A percentile compares a stretch with the other conserved stretches of the same genome.
phyloP scores from a whole-genome alignment of 306 rosid genomes.

The Abrus pulchellus region DNA sequence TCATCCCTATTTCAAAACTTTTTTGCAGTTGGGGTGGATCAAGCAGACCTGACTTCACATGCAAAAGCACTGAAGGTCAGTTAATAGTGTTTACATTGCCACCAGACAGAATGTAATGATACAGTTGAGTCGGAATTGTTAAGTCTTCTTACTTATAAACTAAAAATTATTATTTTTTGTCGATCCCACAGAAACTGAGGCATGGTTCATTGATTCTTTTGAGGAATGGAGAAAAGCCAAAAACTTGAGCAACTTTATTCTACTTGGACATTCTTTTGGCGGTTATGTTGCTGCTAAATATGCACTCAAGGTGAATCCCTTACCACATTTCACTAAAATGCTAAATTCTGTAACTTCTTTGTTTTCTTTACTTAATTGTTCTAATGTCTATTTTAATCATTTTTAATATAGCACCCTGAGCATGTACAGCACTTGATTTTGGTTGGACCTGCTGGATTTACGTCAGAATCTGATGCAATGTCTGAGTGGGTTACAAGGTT shows the following conservation, averaged over 20 bases:
- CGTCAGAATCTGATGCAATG: conserved; percentile 67
- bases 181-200: conserved; percentile 87
- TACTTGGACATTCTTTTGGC: conserved; percentile 98
- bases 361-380: conserved; percentile 20
- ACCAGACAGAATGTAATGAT: conserved; percentile 27
- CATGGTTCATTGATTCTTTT: conserved; percentile 96
- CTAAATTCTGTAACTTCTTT: background rate
- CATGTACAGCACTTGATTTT: conserved; percentile 85
- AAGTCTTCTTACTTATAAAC: conserved; percentile 12
- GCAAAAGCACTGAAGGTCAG: conserved; percentile 95
- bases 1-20: conserved; percentile 24
- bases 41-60: conserved; percentile 97
- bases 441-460: conserved; percentile 91
- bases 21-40: conserved; percentile 97
- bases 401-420: conserved; percentile 79
- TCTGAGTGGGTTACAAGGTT: conserved; percentile 67
- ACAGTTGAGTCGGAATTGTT: conserved; percentile 30
- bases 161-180: conserved; percentile 36
- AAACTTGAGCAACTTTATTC: conserved; percentile 81
- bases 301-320: conserved; percentile 80
- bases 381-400: conserved; percentile 49
- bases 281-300: conserved; percentile 96
- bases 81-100: conserved; percentile 23
- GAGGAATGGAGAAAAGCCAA: conserved; percentile 99
- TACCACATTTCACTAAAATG: conserved; percentile 40